A percentile compares a stretch with the other conserved stretches of the same genome.
These are phyloP conservation scores for Botrytis paeoniae DNA, from an alignment of 2,329 filamentous ascomycete species.

Conservation along the genomic window DNA sequence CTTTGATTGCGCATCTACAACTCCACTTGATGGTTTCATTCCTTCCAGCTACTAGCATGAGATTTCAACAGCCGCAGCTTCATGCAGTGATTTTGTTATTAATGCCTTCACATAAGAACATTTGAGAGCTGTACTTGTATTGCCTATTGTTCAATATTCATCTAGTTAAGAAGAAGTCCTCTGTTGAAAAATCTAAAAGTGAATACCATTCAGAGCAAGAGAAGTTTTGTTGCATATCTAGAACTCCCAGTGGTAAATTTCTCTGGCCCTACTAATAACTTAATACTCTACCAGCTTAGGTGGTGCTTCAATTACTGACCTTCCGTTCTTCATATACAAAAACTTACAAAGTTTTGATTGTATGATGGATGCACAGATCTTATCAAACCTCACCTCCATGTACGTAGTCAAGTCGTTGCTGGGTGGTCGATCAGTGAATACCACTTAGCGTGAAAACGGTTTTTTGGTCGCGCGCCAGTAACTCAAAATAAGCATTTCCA, in stretches of 20 bases:
- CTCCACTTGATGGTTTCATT: background rate
- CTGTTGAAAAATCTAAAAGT: background rate
- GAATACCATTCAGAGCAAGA: background rate
- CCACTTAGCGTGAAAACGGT: background rate
- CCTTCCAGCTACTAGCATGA: no score
- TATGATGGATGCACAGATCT: background rate
- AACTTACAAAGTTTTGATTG: background rate
- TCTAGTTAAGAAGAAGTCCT: background rate
- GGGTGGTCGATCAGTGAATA: background rate
- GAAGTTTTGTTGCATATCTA: background rate
- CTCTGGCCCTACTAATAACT: background rate
- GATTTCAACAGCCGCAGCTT: background rate
- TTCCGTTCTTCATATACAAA: background rate
- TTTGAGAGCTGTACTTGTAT: background rate
- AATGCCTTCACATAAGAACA: background rate
- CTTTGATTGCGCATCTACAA: background rate
- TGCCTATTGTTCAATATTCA: accelerated
- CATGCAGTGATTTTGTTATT: background rate
- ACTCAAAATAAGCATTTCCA: background rate
- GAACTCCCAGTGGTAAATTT: background rate
- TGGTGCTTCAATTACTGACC: background rate
- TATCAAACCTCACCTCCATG: background rate
- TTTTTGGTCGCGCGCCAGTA: background rate
- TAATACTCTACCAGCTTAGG: background rate
- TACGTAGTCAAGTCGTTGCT: background rate